Evolutionary conservation across 75 land plant genomes (phyloP).

Genomic region (Gnetum montanum): DNA sequence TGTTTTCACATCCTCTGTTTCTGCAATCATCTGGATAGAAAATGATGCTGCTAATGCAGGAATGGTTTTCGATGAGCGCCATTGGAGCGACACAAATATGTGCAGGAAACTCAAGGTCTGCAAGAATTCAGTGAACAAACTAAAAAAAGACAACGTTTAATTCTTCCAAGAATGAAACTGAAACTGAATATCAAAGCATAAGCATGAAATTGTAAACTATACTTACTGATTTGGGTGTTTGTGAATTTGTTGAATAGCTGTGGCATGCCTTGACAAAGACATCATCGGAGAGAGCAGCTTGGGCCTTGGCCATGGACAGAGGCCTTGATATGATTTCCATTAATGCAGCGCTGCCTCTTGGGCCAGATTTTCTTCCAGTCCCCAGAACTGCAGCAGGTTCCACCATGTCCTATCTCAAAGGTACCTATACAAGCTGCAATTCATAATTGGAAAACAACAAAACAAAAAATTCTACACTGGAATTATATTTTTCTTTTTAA

Average conservation of each 20-base stretch:
- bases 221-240: background rate
- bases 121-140: too few relatives aligned
- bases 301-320: slow-evolving; percentile 82
- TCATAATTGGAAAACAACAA: too few relatives aligned
- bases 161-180: too few relatives aligned
- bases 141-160: too few relatives aligned
- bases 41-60: background rate
- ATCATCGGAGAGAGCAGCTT: slow-evolving; percentile 74
- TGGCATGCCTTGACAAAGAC: slow-evolving; percentile 81
- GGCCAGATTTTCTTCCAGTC: slow-evolving; percentile 19
- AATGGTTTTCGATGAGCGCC: slow-evolving; percentile 47
- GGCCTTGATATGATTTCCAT: slow-evolving; percentile 64
- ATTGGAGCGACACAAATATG: slow-evolving; percentile 79
- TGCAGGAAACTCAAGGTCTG: slow-evolving; percentile 65
- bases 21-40: slow-evolving; percentile 66
- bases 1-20: slow-evolving; percentile 69
- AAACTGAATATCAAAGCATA: too few relatives aligned
- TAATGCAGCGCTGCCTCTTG: slow-evolving; percentile 49
- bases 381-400: slow-evolving; percentile 9
- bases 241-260: slow-evolving; percentile 46
- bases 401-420: slow-evolving; percentile 17
- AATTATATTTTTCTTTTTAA: slow-evolving; percentile 12
- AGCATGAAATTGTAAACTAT: too few relatives aligned
- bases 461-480: too few relatives aligned
- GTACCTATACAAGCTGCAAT: background rate